Evolutionary conservation across 345 rosid species (phyloP).

Genomic region (Microcos paniculata): DNA sequence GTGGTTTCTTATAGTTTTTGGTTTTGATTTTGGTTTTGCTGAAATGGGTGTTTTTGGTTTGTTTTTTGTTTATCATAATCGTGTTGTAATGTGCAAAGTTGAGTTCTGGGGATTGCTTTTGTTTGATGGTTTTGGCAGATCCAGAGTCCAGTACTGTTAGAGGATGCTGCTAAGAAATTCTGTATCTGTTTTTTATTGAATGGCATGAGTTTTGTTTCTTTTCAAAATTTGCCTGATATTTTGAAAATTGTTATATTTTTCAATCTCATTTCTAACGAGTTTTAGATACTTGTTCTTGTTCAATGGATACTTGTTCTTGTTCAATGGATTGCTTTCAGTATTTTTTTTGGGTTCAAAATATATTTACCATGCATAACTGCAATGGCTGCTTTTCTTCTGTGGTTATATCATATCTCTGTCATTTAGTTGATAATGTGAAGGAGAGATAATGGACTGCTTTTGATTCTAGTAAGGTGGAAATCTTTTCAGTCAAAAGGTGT

Average conservation of each 20-base stretch:
- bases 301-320: neutral
- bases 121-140: slow-evolving; percentile 31
- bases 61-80: neutral
- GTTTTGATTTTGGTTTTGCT: slow-evolving; percentile 3
- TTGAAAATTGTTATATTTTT: too few relatives aligned
- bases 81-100: neutral
- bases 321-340: neutral
- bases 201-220: neutral
- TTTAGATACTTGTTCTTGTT: neutral
- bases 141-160: slow-evolving; percentile 9
- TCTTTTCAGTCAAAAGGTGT: neutral
- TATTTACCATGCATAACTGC: neutral
- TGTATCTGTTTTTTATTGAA: neutral
- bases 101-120: slow-evolving; percentile 1
- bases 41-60: neutral
- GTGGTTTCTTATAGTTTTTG: slow-evolving; percentile 5
- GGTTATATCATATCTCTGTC: neutral
- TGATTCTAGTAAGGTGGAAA: neutral
- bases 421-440: neutral
- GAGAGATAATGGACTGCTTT: neutral
- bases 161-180: neutral
- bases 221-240: neutral
- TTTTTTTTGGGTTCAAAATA: neutral
- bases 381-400: neutral
- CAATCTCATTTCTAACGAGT: neutral